Percentiles rank a stretch among this genome's conserved stretches.
These are phyloP conservation scores for Paramarasmius palmivorus DNA, from an alignment of 1,284 basidiomycete genomes.

Conservation along the genomic window DNA sequence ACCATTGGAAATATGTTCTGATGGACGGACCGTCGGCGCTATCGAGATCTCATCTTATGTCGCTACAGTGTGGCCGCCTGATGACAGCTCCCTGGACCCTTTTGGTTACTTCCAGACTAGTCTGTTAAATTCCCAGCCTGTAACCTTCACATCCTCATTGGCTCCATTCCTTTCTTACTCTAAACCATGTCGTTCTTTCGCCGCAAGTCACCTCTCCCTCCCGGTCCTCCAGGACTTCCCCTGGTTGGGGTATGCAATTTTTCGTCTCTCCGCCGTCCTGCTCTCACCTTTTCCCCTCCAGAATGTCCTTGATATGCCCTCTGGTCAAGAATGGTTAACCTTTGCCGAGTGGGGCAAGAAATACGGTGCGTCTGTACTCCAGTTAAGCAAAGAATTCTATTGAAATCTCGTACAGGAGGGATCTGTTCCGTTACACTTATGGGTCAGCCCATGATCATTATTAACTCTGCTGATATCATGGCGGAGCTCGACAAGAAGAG, in stretches of 20 bases:
- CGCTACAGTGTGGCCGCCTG: too few relatives aligned
- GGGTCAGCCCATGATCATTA: conserved; percentile 32
- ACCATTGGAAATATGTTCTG: too few relatives aligned
- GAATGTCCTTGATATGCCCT: conserved; percentile 22
- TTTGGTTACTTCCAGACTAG: too few relatives aligned
- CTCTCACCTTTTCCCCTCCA: not conserved
- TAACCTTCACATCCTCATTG: not conserved
- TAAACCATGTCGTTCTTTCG: conserved; percentile 5
- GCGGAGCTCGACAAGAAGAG: conserved; percentile 37
- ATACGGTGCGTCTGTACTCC: conserved; percentile 18
- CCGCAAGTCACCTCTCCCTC: conserved; percentile 15
- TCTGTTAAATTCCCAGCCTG: too few relatives aligned
- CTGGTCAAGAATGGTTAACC: conserved; percentile 18
- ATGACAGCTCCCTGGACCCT: too few relatives aligned
- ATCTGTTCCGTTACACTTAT: conserved; percentile 22
- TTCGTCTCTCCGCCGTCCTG: not conserved
- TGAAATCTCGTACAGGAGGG: conserved; percentile 7
- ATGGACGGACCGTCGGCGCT: too few relatives aligned
- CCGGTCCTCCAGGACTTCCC: conserved; percentile 22
- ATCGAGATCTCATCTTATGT: too few relatives aligned
- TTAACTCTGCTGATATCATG: conserved; percentile 30
- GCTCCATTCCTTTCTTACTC: not conserved
- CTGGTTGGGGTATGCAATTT: conserved; percentile 19
- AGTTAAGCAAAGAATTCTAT: not conserved
- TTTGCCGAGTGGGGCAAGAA: conserved; percentile 23